A percentile compares a stretch with the other conserved stretches of the same genome.
Conservation (phyloP, 306 rosid genomes). For the Acmispon strigosus region DNA sequence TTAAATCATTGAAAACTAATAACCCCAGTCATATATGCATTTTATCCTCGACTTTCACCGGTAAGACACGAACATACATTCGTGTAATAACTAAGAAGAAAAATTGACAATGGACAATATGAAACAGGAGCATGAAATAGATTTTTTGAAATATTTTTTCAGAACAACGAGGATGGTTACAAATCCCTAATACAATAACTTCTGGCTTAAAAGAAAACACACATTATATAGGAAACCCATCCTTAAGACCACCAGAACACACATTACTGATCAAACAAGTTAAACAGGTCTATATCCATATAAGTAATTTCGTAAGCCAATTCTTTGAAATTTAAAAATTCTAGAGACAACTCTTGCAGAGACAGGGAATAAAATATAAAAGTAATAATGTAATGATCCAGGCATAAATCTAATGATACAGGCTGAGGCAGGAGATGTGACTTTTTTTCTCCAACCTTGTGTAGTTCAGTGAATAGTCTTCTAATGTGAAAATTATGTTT, state of each 20-base stretch:
- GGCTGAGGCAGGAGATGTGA: neutral
- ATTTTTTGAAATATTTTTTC: neutral
- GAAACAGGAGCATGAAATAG: neutral
- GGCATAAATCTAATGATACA: constrained; percentile 7
- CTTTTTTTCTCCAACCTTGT: neutral
- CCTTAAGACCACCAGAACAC: neutral
- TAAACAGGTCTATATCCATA: neutral
- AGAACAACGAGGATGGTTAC: constrained; percentile 1
- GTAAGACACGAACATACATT: neutral
- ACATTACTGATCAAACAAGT: constrained; percentile 3
- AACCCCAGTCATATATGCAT: neutral
- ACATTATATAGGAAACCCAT: neutral
- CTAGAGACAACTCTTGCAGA: neutral
- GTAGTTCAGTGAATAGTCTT: neutral
- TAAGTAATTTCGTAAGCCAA: neutral
- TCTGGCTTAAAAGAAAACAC: neutral
- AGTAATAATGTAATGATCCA: neutral
- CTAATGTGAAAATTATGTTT: neutral
- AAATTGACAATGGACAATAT: neutral
- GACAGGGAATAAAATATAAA: neutral
- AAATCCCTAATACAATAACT: neutral
- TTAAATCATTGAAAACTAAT: constrained; percentile 15
- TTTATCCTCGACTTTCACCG: neutral
- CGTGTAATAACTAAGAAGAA: neutral
- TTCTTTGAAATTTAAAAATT: neutral